Evolutionary conservation across 192 early-diverging fungal species (phyloP).

Genomic region (Rhizoclosmatium globosum): DNA sequence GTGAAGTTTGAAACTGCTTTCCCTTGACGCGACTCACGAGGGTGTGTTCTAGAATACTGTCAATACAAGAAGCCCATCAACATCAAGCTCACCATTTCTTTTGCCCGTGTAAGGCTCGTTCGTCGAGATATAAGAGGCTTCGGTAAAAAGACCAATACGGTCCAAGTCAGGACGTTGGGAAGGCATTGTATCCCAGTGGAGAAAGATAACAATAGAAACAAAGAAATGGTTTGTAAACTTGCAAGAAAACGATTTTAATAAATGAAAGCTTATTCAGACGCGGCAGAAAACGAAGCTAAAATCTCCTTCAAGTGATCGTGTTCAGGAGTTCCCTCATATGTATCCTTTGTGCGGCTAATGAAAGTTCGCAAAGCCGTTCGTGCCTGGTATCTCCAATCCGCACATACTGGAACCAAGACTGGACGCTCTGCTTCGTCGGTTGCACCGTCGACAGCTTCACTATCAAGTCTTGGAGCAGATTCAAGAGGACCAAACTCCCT

Average conservation of each 20-base stretch:
- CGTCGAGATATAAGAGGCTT: constrained; percentile 55
- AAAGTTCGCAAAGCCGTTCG: constrained; percentile 83
- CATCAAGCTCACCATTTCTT: constrained; percentile 37
- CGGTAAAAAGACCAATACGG: constrained; percentile 62
- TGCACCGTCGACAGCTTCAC: constrained; percentile 48
- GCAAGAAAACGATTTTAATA: too few species aligned
- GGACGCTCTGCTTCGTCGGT: constrained; percentile 11
- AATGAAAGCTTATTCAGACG: neutral
- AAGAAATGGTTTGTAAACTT: too few species aligned
- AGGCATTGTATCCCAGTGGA: neutral
- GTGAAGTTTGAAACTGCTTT: constrained; percentile 63
- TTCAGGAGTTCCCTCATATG: constrained; percentile 13
- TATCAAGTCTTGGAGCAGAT: constrained; percentile 41
- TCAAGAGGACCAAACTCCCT: constrained; percentile 69
- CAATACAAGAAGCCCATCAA: neutral
- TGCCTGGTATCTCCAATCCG: constrained; percentile 91
- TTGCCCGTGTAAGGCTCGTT: constrained; percentile 52
- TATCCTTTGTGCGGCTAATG: constrained; percentile 78
- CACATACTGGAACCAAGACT: constrained; percentile 66
- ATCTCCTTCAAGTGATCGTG: constrained; percentile 16
- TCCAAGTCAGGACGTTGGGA: constrained; percentile 51
- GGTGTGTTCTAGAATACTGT: constrained; percentile 39
- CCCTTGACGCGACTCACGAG: constrained; percentile 55
- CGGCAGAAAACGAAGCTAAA: constrained; percentile 6
- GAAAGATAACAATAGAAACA: neutral